Percentiles rank a stretch among this genome's conserved stretches.
These are phyloP conservation scores for Puccinia polysora DNA, from an alignment of 1,284 basidiomycete genomes.

Conservation along the genomic window DNA sequence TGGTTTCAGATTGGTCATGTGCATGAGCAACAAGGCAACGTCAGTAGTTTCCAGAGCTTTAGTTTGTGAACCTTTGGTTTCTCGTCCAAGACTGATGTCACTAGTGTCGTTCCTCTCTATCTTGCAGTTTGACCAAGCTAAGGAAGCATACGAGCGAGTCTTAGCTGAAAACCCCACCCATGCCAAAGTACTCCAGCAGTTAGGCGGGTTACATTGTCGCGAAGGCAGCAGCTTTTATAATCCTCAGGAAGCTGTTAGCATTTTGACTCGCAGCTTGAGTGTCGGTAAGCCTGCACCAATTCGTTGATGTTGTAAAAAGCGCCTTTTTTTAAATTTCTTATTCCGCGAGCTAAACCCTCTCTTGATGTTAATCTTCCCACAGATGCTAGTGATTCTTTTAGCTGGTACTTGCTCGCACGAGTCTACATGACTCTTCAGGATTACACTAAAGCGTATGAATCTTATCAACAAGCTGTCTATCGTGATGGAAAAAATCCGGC, in stretches of 20 bases:
- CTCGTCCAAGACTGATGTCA: neutral
- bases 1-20: conserved; percentile 99
- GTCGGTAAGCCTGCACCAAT: conserved; percentile 78
- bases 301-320: too few species aligned
- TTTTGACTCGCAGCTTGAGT: conserved; percentile 88
- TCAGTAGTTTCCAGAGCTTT: conserved; percentile 56
- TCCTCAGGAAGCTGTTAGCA: conserved; percentile 86
- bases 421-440: conserved; percentile 99
- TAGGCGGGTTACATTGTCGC: conserved; percentile 96
- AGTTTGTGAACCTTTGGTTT: neutral
- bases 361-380: conserved; percentile 44
- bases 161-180: conserved; percentile 87
- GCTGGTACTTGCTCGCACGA: conserved; percentile 95
- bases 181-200: conserved; percentile 94
- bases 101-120: conserved; percentile 58
- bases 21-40: conserved; percentile 91
- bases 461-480: conserved; percentile 98
- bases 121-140: conserved; percentile 74
- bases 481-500: conserved; percentile 97
- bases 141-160: conserved; percentile 95
- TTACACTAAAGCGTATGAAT: conserved; percentile 99
- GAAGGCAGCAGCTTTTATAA: conserved; percentile 89
- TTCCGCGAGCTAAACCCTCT: neutral
- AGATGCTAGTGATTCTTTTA: conserved; percentile 94
- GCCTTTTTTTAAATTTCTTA: neutral